Evolutionary conservation across 495 filamentous ascomycete species (phyloP).

Genomic region (Lichenothelia convexa): DNA sequence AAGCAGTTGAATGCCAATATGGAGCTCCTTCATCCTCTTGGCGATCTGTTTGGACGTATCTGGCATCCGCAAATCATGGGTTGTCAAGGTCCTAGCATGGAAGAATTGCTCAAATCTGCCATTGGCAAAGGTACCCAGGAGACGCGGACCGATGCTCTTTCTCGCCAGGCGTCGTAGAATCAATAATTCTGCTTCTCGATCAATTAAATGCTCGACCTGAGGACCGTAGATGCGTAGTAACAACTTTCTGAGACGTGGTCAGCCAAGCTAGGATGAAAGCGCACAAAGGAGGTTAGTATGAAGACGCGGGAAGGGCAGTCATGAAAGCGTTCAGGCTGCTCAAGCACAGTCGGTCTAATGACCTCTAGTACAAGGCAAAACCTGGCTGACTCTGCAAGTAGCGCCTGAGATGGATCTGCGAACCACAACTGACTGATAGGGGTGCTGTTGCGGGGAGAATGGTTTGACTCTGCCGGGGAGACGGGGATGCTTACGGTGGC

Average conservation of each 20-base stretch:
- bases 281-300: too few relatives aligned
- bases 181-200: conserved; percentile 72
- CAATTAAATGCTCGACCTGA: conserved; percentile 89
- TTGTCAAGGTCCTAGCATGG: conserved; percentile 59
- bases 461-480: conserved; percentile 1
- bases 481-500: conserved; percentile 24
- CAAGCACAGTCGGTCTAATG: too few relatives aligned
- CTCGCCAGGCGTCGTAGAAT: conserved; percentile 73
- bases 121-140: conserved; percentile 88
- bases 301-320: too few relatives aligned
- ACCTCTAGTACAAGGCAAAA: too few relatives aligned
- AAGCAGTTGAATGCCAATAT: conserved; percentile 78
- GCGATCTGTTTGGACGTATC: conserved; percentile 83
- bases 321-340: too few relatives aligned
- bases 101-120: conserved; percentile 95
- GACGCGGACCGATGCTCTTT: conserved; percentile 79
- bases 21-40: conserved; percentile 94
- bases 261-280: too few relatives aligned
- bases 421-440: too few relatives aligned
- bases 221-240: conserved; percentile 87
- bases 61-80: conserved; percentile 57
- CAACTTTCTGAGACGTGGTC: conserved; percentile 42
- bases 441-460: too few relatives aligned
- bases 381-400: too few relatives aligned
- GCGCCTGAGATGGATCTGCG: too few relatives aligned